A percentile compares a stretch with the other conserved stretches of the same genome.
Evolutionary conservation across 164 flowering plant genomes (phyloP).

Genomic region (Buxus sempervirens): DNA sequence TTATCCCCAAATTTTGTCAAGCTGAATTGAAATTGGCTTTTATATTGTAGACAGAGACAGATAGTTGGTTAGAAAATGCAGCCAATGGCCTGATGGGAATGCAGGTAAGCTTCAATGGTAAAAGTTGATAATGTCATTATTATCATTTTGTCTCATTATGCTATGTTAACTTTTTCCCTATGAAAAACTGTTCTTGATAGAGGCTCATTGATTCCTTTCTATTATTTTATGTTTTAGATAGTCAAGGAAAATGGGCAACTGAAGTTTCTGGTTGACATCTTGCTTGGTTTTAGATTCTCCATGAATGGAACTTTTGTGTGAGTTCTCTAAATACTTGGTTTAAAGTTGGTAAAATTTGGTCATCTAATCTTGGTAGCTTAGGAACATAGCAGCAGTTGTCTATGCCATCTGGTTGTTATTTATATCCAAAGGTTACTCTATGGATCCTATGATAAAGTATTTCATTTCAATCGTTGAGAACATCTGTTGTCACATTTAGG

Average conservation of each 20-base stretch:
- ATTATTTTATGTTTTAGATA: constrained; percentile 36
- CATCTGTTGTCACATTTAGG: neutral
- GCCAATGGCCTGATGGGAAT: constrained; percentile 89
- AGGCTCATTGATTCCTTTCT: neutral
- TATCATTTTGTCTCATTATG: no score
- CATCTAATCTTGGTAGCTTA: neutral
- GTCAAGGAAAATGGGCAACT: constrained; percentile 57
- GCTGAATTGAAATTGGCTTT: neutral
- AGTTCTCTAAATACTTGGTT: constrained; percentile 24
- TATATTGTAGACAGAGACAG: constrained; percentile 68
- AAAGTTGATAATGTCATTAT: neutral
- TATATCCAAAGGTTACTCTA: no score
- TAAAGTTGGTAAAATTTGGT: neutral
- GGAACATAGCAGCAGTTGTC: neutral
- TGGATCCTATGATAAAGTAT: neutral
- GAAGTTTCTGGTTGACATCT: constrained; percentile 62
- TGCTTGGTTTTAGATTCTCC: constrained; percentile 74
- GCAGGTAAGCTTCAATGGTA: constrained; percentile 45
- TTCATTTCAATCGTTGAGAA: neutral
- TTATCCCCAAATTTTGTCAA: no score
- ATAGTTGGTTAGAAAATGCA: constrained; percentile 95
- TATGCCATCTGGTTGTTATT: neutral
- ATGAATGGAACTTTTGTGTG: constrained; percentile 70
- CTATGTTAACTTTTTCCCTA: neutral
- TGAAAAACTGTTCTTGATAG: neutral